These are phyloP conservation scores for Alternaria sp. DNA, from an alignment of 2,329 filamentous ascomycete genomes.

Conservation along the genomic window DNA sequence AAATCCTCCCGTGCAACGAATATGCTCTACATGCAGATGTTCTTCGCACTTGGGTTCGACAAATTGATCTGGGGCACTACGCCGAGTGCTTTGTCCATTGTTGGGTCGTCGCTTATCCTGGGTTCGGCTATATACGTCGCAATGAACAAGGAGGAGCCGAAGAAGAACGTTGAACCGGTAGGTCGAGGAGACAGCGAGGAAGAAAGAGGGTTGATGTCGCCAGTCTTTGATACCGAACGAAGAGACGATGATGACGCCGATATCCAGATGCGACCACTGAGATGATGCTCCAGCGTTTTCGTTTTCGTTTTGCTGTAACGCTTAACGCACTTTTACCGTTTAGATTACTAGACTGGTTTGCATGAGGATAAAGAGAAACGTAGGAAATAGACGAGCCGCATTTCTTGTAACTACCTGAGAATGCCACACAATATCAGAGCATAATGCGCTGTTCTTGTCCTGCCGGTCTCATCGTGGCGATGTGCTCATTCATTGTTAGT, in stretches of 20 bases:
- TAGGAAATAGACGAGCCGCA: neutral
- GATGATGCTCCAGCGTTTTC: neutral
- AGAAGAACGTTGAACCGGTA: constrained; percentile 20
- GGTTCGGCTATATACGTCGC: constrained; percentile 70
- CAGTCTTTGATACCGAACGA: constrained; percentile 15
- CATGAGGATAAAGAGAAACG: neutral
- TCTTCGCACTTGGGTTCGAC: constrained; percentile 71
- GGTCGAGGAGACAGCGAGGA: constrained; percentile 36
- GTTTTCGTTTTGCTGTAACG: too few relatives aligned
- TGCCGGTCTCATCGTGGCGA: too few relatives aligned
- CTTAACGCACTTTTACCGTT: too few relatives aligned
- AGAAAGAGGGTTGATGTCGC: constrained; percentile 40
- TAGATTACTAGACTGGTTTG: neutral
- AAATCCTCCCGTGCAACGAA: constrained; percentile 67
- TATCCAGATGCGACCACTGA: constrained; percentile 27
- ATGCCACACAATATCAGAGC: too few relatives aligned
- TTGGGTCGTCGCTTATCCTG: constrained; percentile 69
- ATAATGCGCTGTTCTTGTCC: too few relatives aligned
- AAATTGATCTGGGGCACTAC: constrained; percentile 67
- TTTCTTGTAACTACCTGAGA: too few relatives aligned
- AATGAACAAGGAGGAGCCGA: constrained; percentile 55
- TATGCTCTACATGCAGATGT: constrained; percentile 74
- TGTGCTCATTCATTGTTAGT: too few relatives aligned
- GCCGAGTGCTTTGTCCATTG: constrained; percentile 63
- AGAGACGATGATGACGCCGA: constrained; percentile 17